phyloP scores from a whole-genome alignment of 148 eudicot genomes.

The Chenopodium formosanum region DNA sequence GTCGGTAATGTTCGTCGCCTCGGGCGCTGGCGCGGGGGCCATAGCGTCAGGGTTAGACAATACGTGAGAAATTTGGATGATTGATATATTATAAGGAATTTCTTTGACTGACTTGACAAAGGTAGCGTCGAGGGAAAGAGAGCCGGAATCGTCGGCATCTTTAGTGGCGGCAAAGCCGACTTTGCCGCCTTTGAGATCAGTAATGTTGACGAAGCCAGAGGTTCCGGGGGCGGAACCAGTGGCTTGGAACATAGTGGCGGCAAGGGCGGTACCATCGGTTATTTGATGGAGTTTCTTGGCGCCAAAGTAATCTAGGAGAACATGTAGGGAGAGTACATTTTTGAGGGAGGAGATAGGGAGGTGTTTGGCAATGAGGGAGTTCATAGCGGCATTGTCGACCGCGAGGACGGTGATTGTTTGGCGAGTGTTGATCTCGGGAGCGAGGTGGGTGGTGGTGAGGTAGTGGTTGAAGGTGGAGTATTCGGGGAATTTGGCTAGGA shows the following conservation, averaged over 20 bases:
- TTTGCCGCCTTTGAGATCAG: slow-evolving; percentile 78
- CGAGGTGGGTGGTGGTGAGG: slow-evolving; percentile 82
- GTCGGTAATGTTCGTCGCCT: slow-evolving; percentile 52
- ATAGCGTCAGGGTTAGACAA: slow-evolving; percentile 55
- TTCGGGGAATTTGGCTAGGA: slow-evolving; percentile 56
- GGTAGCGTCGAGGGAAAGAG: slow-evolving; percentile 20
- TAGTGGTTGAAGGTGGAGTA: slow-evolving; percentile 90
- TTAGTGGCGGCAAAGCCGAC: slow-evolving; percentile 64
- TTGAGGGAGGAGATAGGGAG: slow-evolving; percentile 55
- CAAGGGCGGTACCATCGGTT: slow-evolving; percentile 71
- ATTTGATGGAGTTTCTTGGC: slow-evolving; percentile 94
- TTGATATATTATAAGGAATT: slow-evolving; percentile 71
- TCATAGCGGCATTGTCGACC: slow-evolving; percentile 80
- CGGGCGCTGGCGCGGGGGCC: slow-evolving; percentile 72
- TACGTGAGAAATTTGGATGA: slow-evolving; percentile 69
- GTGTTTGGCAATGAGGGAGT: slow-evolving; percentile 39
- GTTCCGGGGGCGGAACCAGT: slow-evolving; percentile 78
- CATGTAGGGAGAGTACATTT: slow-evolving; percentile 78
- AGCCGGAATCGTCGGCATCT: slow-evolving; percentile 41
- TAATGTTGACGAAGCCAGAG: slow-evolving; percentile 85
- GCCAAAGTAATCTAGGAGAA: slow-evolving; percentile 86
- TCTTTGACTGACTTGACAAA: slow-evolving; percentile 72
- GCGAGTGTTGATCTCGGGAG: slow-evolving; percentile 75
- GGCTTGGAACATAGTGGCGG: slow-evolving; percentile 96
- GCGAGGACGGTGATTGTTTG: slow-evolving; percentile 86